Conservation (phyloP, 192 early-diverging fungal genomes). For the Globomyces pollinis-pini region DNA sequence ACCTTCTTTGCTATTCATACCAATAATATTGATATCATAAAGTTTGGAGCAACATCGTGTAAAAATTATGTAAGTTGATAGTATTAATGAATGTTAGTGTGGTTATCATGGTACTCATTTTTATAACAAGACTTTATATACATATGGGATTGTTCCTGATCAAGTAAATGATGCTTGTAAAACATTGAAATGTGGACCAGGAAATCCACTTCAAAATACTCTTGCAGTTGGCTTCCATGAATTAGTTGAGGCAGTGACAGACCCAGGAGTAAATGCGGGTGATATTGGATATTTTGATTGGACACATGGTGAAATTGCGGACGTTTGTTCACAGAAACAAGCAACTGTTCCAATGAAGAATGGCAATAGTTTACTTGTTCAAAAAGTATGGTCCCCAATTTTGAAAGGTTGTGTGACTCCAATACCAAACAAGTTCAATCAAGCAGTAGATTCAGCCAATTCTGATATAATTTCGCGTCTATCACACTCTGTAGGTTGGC, state of each 20-base stretch:
- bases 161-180: constrained; percentile 6
- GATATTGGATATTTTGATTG: neutral
- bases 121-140: no score
- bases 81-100: no score
- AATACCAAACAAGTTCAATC: no score
- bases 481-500: no score
- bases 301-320: constrained; percentile 14
- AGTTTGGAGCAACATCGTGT: no score
- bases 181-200: neutral
- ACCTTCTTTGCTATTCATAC: no score
- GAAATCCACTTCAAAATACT: neutral
- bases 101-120: no score
- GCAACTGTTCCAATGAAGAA: constrained; percentile 10
- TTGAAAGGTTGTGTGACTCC: no score
- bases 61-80: no score
- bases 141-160: constrained; percentile 27
- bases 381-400: neutral
- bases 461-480: no score
- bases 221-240: constrained; percentile 11
- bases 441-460: no score
- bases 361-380: constrained; percentile 11
- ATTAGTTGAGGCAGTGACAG: constrained; percentile 11
- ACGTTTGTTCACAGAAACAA: constrained; percentile 15
- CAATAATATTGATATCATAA: no score
- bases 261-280: constrained; percentile 11